Percentiles rank a stretch among this genome's conserved stretches.
Conservation (phyloP, 1,284 basidiomycete genomes). For the Athelia psychrophila region DNA sequence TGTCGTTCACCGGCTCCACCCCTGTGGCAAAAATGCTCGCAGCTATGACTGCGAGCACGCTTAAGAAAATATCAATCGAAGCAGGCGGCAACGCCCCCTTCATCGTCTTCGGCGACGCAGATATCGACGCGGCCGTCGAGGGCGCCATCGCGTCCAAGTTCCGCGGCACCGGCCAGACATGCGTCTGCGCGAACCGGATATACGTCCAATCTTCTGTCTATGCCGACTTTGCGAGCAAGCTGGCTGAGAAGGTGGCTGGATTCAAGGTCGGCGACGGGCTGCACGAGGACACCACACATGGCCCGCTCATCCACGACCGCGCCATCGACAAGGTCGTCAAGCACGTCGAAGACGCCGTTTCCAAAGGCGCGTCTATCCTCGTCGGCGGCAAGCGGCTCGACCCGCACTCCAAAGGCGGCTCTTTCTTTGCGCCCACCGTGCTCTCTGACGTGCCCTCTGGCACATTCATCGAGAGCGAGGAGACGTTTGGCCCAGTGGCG, state of each 20-base stretch:
- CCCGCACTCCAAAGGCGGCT: constrained; percentile 34
- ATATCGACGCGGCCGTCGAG: constrained; percentile 92
- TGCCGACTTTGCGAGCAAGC: constrained; percentile 81
- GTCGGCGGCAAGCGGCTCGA: constrained; percentile 77
- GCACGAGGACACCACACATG: constrained; percentile 83
- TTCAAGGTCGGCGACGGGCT: constrained; percentile 94
- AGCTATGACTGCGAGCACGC: constrained; percentile 76
- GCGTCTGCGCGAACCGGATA: constrained; percentile 83
- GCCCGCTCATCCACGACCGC: constrained; percentile 87
- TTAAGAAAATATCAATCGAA: constrained; percentile 94
- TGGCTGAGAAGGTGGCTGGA: constrained; percentile 79
- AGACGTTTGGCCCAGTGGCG: constrained; percentile 88
- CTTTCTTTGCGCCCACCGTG: constrained; percentile 88
- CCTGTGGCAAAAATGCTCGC: constrained; percentile 90
- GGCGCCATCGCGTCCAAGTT: constrained; percentile 88
- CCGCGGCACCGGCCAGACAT: constrained; percentile 90
- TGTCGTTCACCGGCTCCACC: constrained; percentile 95
- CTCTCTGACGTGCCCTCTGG: constrained; percentile 81
- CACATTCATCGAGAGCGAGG: constrained; percentile 67
- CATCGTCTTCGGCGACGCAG: constrained; percentile 96
- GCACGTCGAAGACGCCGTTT: constrained; percentile 86
- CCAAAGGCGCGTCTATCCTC: constrained; percentile 83
- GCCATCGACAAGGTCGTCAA: constrained; percentile 86
- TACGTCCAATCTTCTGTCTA: constrained; percentile 86
- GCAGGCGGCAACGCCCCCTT: constrained; percentile 91